Base-by-base conservation (phyloP, 768 basidiomycete genomes). In the Tephrocybe rancida region DNA sequence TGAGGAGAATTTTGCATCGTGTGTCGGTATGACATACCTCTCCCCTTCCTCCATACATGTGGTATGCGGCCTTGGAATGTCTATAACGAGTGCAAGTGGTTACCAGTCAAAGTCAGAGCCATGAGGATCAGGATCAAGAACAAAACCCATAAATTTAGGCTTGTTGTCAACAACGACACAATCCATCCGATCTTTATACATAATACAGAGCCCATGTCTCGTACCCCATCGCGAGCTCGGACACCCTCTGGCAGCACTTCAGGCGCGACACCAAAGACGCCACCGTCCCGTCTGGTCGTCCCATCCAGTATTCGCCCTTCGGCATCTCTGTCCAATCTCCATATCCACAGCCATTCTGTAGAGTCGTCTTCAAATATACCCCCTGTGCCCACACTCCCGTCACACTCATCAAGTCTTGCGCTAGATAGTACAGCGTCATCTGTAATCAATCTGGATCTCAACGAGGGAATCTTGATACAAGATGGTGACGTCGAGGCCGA, bases 341-440 rank as follows among this genome's bases (percentile, higher is more conserved):
- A 81, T 37, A 78, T 83, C 26, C 81, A 83, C 59, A 78, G 79
- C 58, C 79, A 81, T 67, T 73, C 72, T 37, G 55, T 69, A 32
- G 63, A 71, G 19, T 51, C 68, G 44, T 32, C 30, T 6, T 57
- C 67, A 18, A 69, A 76, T 22, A 57, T 68, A 32, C 63, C 60
- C 49, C 63, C 60, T 49, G 67, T 66, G 39, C 74, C 70, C 38
- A 61, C 68, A 49, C 60, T 63, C 27, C 58, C 58, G 43, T 59
- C 53, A 29, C 66, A 66, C 35, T 61, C 65, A 8, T 59, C 55
- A 13, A 73, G 68, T 52, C 64, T 74, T 25, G 71, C 65, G 39
- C 69, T 84, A 39, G 80, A 84, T 62, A 87, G 85, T 65, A 84
- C 87, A 19, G 81, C 87, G 30, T 90, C 87, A 42, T 91, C 90